These are phyloP conservation scores for Yueomyces sp. DNA, from an alignment of 805 yeast genomes.

Conservation along the genomic window DNA sequence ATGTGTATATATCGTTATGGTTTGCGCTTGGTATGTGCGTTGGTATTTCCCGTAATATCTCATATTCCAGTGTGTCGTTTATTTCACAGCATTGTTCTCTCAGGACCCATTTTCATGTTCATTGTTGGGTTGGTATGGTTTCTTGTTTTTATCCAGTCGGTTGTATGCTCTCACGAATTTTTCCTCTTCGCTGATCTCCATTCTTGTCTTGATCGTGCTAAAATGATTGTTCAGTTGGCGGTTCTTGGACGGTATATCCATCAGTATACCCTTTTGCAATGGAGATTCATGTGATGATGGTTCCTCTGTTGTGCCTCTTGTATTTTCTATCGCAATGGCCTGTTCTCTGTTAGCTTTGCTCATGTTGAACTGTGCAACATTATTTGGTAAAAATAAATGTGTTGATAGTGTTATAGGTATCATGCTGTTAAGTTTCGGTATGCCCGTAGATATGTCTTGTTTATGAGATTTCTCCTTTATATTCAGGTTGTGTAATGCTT, in stretches of 20 bases:
- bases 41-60: no score
- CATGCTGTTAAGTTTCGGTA: conserved; percentile 25
- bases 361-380: conserved; percentile 14
- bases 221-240: conserved; percentile 8
- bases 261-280: conserved; percentile 14
- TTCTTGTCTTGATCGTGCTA: conserved; percentile 17
- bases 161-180: conserved; percentile 3
- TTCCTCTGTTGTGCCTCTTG: no score
- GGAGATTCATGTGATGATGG: not conserved
- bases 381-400: conserved; percentile 46
- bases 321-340: conserved; percentile 3
- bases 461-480: conserved; percentile 1
- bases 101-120: not conserved
- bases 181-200: conserved; percentile 23
- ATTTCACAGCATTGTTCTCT: no score
- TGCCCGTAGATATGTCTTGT: conserved; percentile 31
- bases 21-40: no score
- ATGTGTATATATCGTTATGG: no score
- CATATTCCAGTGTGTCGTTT: no score
- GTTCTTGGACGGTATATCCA: conserved; percentile 23
- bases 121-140: not conserved
- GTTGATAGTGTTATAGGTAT: conserved; percentile 49
- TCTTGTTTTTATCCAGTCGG: not conserved
- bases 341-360: conserved; percentile 5
- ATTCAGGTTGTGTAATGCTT: not conserved